Evolutionary conservation across 2,329 filamentous ascomycete genomes (phyloP).

Genomic region (Cyclaneusma minus): DNA sequence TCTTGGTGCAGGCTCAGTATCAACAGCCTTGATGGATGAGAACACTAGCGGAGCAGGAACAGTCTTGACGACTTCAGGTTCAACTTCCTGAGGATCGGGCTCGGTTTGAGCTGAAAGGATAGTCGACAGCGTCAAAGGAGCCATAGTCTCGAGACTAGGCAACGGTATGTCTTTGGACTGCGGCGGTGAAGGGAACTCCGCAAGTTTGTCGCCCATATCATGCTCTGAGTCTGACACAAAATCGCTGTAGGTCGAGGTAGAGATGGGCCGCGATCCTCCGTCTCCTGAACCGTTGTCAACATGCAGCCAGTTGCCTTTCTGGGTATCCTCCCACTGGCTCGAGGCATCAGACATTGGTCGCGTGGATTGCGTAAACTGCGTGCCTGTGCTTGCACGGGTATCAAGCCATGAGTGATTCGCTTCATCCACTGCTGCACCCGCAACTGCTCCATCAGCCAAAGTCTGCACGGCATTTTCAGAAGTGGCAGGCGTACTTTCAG

Average conservation of each 20-base stretch:
- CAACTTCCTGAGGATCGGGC: conserved; percentile 16
- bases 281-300: too few relatives aligned
- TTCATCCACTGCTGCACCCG: conserved; percentile 8
- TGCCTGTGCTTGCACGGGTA: conserved; percentile 7
- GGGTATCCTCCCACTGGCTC: conserved; percentile 16
- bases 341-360: conserved; percentile 14
- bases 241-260: conserved; percentile 33
- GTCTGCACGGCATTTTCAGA: conserved; percentile 10
- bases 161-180: conserved; percentile 19
- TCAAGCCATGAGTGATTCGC: conserved; percentile 6
- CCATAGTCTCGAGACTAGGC: conserved; percentile 6
- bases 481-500: conserved; percentile 8
- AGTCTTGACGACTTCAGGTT: too few relatives aligned
- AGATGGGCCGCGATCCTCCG: conserved; percentile 25
- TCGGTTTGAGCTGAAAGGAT: conserved; percentile 15
- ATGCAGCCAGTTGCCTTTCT: too few relatives aligned
- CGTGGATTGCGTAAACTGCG: conserved; percentile 7
- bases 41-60: conserved; percentile 9
- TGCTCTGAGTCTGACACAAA: conserved; percentile 33
- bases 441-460: conserved; percentile 6
- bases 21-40: conserved; percentile 13
- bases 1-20: conserved; percentile 1
- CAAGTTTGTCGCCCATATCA: conserved; percentile 34
- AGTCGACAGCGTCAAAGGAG: conserved; percentile 19
- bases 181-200: conserved; percentile 38